phyloP scores from a whole-genome alignment of 306 rosid genomes.

The Clitoria ternatea region DNA sequence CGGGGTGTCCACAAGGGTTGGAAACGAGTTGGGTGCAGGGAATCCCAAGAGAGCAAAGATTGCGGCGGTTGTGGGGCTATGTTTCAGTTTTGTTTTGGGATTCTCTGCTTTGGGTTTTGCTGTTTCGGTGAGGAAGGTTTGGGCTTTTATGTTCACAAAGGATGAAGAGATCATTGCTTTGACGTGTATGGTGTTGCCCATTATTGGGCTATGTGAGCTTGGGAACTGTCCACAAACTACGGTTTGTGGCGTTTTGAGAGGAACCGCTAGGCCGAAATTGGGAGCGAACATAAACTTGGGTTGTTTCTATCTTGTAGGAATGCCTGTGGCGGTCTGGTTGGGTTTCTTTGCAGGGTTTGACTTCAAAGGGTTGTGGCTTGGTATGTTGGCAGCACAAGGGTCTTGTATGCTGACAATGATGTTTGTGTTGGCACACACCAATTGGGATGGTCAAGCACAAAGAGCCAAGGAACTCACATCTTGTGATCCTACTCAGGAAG shows the following conservation, averaged over 20 bases:
- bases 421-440: slow-evolving; percentile 22
- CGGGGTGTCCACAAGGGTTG: slow-evolving; percentile 37
- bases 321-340: slow-evolving; percentile 31
- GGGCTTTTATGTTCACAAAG: slow-evolving; percentile 31
- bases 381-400: slow-evolving; percentile 33
- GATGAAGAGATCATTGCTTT: slow-evolving; percentile 16
- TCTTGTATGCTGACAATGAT: slow-evolving; percentile 35
- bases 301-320: slow-evolving; percentile 35
- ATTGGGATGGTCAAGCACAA: slow-evolving; percentile 30
- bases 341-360: slow-evolving; percentile 29
- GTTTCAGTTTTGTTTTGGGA: slow-evolving; percentile 24
- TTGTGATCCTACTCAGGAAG: neutral
- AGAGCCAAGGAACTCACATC: slow-evolving; percentile 26
- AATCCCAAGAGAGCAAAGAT: slow-evolving; percentile 3
- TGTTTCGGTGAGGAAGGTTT: slow-evolving; percentile 13
- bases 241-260: slow-evolving; percentile 38
- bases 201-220: slow-evolving; percentile 34
- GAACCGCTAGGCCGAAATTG: slow-evolving; percentile 34
- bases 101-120: slow-evolving; percentile 21
- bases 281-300: slow-evolving; percentile 29
- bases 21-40: slow-evolving; percentile 32
- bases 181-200: slow-evolving; percentile 24
- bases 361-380: slow-evolving; percentile 33
- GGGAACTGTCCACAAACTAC: slow-evolving; percentile 40
- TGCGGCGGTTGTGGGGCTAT: slow-evolving; percentile 21